These are phyloP conservation scores for Camellia japonica DNA, from an alignment of 148 eudicot genomes.

Conservation along the genomic window DNA sequence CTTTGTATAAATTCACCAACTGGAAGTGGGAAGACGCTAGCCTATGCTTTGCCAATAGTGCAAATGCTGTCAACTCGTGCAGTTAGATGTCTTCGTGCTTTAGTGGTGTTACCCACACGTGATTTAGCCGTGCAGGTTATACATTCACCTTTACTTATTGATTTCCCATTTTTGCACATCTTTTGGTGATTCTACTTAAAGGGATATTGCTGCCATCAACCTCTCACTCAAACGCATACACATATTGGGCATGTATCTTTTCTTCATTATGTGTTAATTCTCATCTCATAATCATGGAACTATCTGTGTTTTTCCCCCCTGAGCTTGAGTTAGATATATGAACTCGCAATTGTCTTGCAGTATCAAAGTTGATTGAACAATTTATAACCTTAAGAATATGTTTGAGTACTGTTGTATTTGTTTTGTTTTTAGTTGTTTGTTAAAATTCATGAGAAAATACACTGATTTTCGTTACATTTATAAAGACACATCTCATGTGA, in stretches of 20 bases:
- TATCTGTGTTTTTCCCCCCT: background rate
- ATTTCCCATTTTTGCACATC: background rate
- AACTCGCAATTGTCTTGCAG: background rate
- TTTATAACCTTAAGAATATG: background rate
- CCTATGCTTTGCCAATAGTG: slow-evolving; percentile 85
- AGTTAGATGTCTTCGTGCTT: slow-evolving; percentile 76
- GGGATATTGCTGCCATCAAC: background rate
- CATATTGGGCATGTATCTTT: background rate
- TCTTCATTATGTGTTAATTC: background rate
- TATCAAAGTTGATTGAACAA: background rate
- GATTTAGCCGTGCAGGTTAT: slow-evolving; percentile 89
- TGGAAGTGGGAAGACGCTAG: slow-evolving; percentile 92
- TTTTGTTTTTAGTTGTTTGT: background rate
- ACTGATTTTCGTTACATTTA: background rate
- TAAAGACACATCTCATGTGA: no score
- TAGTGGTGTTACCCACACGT: slow-evolving; percentile 93
- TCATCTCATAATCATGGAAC: slow-evolving; percentile 6
- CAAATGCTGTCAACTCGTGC: slow-evolving; percentile 66
- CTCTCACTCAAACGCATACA: background rate
- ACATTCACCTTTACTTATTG: background rate
- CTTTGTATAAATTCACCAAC: slow-evolving; percentile 91
- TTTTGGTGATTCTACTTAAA: background rate
- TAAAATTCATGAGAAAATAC: background rate
- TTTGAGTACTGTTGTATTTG: background rate
- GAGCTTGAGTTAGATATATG: background rate